phyloP scores from a whole-genome alignment of 2,329 filamentous ascomycete species.

The Xylaria arbuscula region DNA sequence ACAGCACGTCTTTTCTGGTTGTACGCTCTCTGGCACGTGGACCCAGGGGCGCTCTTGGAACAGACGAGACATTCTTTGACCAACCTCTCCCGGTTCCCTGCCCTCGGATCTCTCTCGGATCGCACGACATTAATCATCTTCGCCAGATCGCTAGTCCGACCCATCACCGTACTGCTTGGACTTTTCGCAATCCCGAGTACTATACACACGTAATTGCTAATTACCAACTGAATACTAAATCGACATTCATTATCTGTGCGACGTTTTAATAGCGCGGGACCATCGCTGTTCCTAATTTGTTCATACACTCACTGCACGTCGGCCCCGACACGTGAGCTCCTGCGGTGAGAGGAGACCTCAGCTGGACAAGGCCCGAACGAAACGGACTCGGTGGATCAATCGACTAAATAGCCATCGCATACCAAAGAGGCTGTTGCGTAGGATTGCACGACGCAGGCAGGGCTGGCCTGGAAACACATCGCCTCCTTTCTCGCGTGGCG shows the following conservation, averaged over 20 bases:
- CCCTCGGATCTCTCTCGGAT: conserved; percentile 14
- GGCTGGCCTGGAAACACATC: conserved; percentile 34
- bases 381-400: conserved; percentile 17
- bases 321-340: background rate
- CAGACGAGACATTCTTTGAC: conserved; percentile 24
- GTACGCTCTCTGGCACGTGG: conserved; percentile 33
- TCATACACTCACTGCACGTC: conserved; percentile 13
- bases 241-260: conserved; percentile 19
- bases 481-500: conserved; percentile 35
- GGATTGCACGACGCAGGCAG: conserved; percentile 27
- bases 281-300: conserved; percentile 3
- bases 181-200: conserved; percentile 6
- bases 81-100: conserved; percentile 20
- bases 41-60: conserved; percentile 20
- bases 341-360: background rate
- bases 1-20: conserved; percentile 31
- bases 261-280: conserved; percentile 6
- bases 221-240: conserved; percentile 19
- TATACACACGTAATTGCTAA: conserved; percentile 33
- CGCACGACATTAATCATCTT: conserved; percentile 18
- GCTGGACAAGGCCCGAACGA: conserved; percentile 8
- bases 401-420: conserved; percentile 21
- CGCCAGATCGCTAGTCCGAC: conserved; percentile 9
- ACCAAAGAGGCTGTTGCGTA: conserved; percentile 23
- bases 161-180: conserved; percentile 18